phyloP scores from a whole-genome alignment of 257 asterid species.

The Haberlea rhodopensis region DNA sequence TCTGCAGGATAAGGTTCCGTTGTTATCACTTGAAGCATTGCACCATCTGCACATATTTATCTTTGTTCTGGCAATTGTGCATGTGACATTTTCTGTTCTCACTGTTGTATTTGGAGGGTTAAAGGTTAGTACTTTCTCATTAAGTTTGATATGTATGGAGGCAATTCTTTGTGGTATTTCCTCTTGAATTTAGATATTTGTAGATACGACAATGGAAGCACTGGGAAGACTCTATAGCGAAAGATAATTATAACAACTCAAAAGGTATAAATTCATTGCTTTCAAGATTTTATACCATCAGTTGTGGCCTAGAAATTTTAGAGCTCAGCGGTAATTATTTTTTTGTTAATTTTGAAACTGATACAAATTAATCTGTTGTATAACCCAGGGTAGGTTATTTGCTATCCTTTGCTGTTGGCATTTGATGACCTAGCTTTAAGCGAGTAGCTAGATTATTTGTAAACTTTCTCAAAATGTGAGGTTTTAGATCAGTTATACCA shows the following conservation, averaged over 20 bases:
- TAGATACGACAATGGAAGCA: slow-evolving; percentile 93
- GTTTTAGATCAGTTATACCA: not conserved
- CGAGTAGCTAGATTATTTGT: not conserved
- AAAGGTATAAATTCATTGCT: slow-evolving; percentile 41
- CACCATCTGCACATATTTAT: slow-evolving; percentile 83
- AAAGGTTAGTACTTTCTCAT: slow-evolving; percentile 38
- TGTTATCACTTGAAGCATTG: slow-evolving; percentile 69
- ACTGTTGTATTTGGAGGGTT: slow-evolving; percentile 74
- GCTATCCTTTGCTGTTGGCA: not conserved
- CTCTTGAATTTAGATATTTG: slow-evolving; percentile 14
- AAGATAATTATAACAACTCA: slow-evolving; percentile 46
- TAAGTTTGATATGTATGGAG: slow-evolving; percentile 5
- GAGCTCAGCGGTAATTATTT: not conserved
- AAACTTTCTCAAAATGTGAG: too few species aligned
- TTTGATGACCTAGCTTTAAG: not conserved
- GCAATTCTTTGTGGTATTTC: slow-evolving; percentile 3
- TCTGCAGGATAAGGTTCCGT: slow-evolving; percentile 61
- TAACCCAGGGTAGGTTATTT: not conserved
- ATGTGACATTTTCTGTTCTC: slow-evolving; percentile 74
- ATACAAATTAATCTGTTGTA: too few species aligned
- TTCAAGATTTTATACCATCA: not conserved
- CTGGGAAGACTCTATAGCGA: slow-evolving; percentile 82
- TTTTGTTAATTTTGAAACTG: slow-evolving; percentile 4
- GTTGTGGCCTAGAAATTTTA: not conserved
- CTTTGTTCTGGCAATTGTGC: slow-evolving; percentile 83